Evolutionary conservation across 768 basidiomycete species (phyloP).

Genomic region (Chlorophyllum brunneum): DNA sequence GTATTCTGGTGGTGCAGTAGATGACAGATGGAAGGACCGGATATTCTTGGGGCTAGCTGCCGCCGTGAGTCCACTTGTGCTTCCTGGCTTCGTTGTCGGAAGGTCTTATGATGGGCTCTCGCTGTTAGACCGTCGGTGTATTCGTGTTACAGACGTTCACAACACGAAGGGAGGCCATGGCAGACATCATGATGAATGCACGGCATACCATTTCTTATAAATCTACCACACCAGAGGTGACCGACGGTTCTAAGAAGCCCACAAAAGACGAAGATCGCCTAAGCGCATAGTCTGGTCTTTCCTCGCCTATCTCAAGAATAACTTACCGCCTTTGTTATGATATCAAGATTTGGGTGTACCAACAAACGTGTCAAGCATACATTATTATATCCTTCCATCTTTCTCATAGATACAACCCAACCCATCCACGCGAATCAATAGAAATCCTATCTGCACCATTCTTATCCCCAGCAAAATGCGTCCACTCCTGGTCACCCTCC

Average conservation of each 20-base stretch:
- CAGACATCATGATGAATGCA: constrained; percentile 17
- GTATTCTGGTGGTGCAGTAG: constrained; percentile 44
- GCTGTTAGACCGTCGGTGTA: constrained; percentile 17
- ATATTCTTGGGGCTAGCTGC: constrained; percentile 53
- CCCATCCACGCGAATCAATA: constrained; percentile 44
- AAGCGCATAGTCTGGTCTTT: constrained; percentile 3
- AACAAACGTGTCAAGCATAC: too few species aligned
- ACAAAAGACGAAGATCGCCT: constrained; percentile 13
- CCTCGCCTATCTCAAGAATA: not conserved
- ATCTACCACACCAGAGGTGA: not conserved
- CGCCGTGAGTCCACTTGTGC: constrained; percentile 35
- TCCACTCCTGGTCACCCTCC: constrained; percentile 29
- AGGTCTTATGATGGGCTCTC: not conserved
- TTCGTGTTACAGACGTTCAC: constrained; percentile 23
- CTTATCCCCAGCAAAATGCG: constrained; percentile 37
- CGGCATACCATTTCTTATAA: constrained; percentile 8
- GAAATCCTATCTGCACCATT: constrained; percentile 36
- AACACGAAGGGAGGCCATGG: constrained; percentile 23
- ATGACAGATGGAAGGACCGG: constrained; percentile 68
- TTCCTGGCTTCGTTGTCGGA: not conserved
- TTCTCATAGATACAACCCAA: constrained; percentile 39
- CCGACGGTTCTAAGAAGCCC: not conserved
- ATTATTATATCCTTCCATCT: not conserved
- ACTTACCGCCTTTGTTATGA: too few species aligned
- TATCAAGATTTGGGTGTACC: too few species aligned